Base-by-base conservation (phyloP, 2,329 filamentous ascomycete species). In the Penicillium expansum region DNA sequence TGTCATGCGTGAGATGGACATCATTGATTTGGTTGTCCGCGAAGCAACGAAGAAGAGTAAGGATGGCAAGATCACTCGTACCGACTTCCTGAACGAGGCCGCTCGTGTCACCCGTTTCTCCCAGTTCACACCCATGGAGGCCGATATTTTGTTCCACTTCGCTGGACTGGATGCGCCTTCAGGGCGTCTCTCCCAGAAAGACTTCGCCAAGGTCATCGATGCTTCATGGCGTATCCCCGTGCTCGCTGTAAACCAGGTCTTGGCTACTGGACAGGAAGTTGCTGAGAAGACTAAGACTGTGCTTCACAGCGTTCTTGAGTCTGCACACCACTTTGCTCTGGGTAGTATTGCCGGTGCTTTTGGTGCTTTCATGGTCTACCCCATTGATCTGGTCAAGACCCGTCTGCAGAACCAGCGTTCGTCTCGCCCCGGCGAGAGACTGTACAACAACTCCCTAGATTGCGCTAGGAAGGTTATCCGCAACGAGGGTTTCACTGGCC, bases 351-450 rank as follows among this genome's bases (percentile, higher is more conserved):
- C 94, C 8, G 94, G 94, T 76, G 94, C 94, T 10, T 99, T 99
- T 72, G 94, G 94, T 73, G 94, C 94, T 13, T 97, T 99, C 74
- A 97, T 99, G 91, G 94, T 99, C 52, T 99, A 99, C 74, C 94
- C 94, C 24, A 97, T 99, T 71, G 94, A 99, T 79, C 80, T 99
- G 60, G 94, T 99, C 75, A 99, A 99, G 84, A 99, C 94, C 1
- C 87, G 94, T 59, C 90, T 99, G 87, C 94, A 99, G 77, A 99
- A 99, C 79, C 94, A 99, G 81, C 86, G 94, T 64, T 86, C 86
- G 50, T 85, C 85, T 5, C 85, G 88, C 49, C 91, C 92, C 0
- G 94, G 94, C 56, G 88, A 96, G 75, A 82, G 89, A 60, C 78
- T 97, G 60, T 99, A 99, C 80, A 96, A 96, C 77, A 99, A 99